Evolutionary conservation across 768 basidiomycete species (phyloP).

Genomic region (Cystofilobasidium capitatum): DNA sequence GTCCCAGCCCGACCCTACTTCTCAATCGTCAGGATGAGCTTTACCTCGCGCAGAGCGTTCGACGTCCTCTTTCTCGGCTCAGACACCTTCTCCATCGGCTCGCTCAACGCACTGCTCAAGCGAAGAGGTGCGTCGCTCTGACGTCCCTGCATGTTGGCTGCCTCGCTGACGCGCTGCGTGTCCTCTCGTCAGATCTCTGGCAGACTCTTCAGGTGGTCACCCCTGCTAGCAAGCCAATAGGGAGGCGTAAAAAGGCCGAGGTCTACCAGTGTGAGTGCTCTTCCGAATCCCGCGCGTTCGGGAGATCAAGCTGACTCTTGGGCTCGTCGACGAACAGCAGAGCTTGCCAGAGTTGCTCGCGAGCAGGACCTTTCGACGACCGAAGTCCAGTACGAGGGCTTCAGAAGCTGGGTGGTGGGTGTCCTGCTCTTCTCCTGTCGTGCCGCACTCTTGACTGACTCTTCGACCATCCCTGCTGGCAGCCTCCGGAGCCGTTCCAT

Average conservation of each 20-base stretch:
- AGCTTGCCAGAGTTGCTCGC: conserved; percentile 59
- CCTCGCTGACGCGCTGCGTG: not conserved
- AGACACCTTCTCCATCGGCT: conserved; percentile 72
- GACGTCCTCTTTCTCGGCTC: conserved; percentile 81
- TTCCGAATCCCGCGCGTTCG: too few relatives aligned
- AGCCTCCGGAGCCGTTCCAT: conserved; percentile 44
- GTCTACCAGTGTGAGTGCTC: conserved; percentile 15
- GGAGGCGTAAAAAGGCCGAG: conserved; percentile 49
- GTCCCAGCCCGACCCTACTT: not conserved
- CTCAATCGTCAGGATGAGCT: not conserved
- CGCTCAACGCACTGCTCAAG: conserved; percentile 55
- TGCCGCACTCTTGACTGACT: conserved; percentile 31
- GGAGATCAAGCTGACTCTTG: not conserved
- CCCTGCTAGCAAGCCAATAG: conserved; percentile 56
- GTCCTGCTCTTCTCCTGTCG: conserved; percentile 1
- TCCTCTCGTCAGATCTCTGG: conserved; percentile 61
- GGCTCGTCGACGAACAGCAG: conserved; percentile 40
- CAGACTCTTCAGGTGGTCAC: conserved; percentile 57
- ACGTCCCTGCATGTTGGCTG: not conserved
- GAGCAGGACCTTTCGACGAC: conserved; percentile 50
- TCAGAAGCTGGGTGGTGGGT: conserved; percentile 57
- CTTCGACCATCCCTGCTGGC: conserved; percentile 27
- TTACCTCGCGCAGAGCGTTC: conserved; percentile 42
- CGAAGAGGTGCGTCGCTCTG: conserved; percentile 48
- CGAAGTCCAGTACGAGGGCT: conserved; percentile 55